phyloP scores from a whole-genome alignment of 2,329 filamentous ascomycete genomes.

The Penicillium verrucosum region DNA sequence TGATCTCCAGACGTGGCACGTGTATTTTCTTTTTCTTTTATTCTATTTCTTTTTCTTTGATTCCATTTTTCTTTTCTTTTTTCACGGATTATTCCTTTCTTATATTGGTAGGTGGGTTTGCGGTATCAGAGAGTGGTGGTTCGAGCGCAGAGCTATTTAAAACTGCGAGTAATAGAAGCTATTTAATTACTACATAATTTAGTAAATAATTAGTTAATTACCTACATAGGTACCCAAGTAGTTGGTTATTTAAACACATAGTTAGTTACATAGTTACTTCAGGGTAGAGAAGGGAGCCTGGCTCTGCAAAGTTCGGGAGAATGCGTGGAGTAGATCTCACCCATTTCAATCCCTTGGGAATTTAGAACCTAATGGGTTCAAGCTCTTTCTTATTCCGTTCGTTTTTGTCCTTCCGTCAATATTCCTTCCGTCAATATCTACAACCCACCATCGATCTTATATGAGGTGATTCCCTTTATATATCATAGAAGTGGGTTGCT shows the following conservation, averaged over 20 bases:
- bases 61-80: not conserved
- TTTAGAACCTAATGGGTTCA: not conserved
- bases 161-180: too few species aligned
- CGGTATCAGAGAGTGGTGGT: too few species aligned
- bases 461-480: too few species aligned
- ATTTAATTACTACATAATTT: not conserved
- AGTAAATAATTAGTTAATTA: not conserved
- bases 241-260: not conserved
- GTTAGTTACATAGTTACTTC: too few species aligned
- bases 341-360: not conserved
- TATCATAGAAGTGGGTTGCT: not conserved
- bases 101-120: not conserved
- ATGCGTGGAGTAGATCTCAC: not conserved
- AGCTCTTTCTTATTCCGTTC: not conserved
- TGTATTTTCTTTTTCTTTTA: not conserved
- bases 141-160: not conserved
- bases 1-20: not conserved
- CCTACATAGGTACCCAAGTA: too few species aligned
- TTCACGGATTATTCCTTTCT: too few species aligned
- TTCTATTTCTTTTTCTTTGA: too few species aligned
- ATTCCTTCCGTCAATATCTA: not conserved
- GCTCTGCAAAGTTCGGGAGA: not conserved
- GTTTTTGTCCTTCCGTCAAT: not conserved
- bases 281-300: too few species aligned
- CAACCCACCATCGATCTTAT: not conserved